Conservation (phyloP, 106 monocot species). For the Apostasia shenzhenica region DNA sequence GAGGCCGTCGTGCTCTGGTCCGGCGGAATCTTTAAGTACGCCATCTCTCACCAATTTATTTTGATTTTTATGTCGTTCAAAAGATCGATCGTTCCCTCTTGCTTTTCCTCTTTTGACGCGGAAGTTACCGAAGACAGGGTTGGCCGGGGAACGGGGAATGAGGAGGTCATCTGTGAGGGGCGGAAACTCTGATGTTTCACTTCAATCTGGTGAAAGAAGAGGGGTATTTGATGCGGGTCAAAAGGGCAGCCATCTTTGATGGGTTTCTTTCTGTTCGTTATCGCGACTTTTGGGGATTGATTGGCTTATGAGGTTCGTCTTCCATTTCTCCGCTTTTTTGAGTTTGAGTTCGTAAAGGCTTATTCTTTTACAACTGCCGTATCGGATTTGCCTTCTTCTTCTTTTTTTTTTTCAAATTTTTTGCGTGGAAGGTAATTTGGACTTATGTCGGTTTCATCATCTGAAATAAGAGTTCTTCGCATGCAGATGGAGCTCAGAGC, state of each 20-base stretch:
- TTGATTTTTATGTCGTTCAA: background rate
- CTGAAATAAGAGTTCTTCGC: background rate
- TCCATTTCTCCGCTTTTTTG: background rate
- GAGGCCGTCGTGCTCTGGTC: too few species aligned
- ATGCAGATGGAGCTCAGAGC: conserved; percentile 17
- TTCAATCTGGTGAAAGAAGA: background rate
- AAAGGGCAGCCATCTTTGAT: background rate
- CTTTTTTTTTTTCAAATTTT: background rate
- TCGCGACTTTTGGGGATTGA: background rate
- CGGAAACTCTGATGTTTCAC: background rate
- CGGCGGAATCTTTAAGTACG: too few species aligned
- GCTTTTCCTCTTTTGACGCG: background rate
- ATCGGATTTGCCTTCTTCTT: background rate
- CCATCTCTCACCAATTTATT: background rate
- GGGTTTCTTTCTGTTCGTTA: background rate
- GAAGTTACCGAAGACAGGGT: background rate
- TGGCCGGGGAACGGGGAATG: background rate
- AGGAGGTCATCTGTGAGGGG: background rate
- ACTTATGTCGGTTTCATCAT: background rate
- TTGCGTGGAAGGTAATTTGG: background rate
- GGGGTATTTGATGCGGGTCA: background rate
- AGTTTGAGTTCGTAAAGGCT: background rate
- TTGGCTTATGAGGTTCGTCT: background rate
- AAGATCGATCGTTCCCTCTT: background rate
- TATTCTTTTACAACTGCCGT: too few species aligned